Conservation (phyloP, 1,284 basidiomycete species). For the Sanguinoderma infundibulare region DNA sequence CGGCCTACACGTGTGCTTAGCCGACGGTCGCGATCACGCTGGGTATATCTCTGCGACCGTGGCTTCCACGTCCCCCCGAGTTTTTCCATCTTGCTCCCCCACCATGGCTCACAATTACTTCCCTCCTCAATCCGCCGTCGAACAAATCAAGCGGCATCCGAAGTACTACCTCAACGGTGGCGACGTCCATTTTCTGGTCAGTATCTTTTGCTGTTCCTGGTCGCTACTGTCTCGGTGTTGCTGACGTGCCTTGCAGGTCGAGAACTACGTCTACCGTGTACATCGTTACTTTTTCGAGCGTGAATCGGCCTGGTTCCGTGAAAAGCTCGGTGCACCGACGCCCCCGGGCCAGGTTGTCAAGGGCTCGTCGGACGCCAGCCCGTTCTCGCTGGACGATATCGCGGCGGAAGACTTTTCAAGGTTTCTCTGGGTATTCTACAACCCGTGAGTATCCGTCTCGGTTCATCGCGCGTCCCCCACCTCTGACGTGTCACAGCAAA, state of each 20-base stretch:
- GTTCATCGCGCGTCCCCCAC: neutral
- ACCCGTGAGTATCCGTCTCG: constrained; percentile 49
- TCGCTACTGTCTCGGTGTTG: neutral
- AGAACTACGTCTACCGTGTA: constrained; percentile 56
- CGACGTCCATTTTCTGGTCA: constrained; percentile 57
- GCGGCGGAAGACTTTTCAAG: constrained; percentile 53
- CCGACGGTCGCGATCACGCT: constrained; percentile 17
- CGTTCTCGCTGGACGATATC: constrained; percentile 56
- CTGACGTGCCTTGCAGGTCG: constrained; percentile 40
- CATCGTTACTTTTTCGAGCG: constrained; percentile 70
- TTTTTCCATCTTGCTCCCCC: constrained; percentile 32
- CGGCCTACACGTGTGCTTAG: constrained; percentile 44
- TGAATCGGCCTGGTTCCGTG: constrained; percentile 58
- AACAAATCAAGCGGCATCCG: constrained; percentile 42
- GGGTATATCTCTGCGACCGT: constrained; percentile 29
- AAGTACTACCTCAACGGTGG: constrained; percentile 58
- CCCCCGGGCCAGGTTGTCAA: constrained; percentile 48
- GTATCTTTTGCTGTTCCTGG: constrained; percentile 26
- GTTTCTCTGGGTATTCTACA: constrained; percentile 75
- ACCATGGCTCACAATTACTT: constrained; percentile 29
- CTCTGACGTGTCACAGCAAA: constrained; percentile 39
- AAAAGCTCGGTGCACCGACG: constrained; percentile 45
- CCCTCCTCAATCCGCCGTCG: constrained; percentile 36
- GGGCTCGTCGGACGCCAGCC: constrained; percentile 50
- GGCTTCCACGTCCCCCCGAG: constrained; percentile 24